phyloP scores from a whole-genome alignment of 2,329 filamentous ascomycete genomes.

The Pyricularia sp. region DNA sequence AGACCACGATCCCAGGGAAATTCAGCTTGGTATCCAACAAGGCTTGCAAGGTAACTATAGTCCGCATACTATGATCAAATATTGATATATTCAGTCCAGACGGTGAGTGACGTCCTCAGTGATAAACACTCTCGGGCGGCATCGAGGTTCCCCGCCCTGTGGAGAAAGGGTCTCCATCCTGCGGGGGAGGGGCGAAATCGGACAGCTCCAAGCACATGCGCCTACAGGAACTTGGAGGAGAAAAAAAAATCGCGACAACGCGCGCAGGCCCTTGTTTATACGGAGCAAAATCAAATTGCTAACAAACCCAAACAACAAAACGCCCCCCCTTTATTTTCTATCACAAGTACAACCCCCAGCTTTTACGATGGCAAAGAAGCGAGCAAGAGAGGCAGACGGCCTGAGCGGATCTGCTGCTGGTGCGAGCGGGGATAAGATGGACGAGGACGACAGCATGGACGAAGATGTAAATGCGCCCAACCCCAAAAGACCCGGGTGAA shows the following conservation, averaged over 20 bases:
- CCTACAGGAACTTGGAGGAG: background rate
- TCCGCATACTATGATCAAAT: background rate
- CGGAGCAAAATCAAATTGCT: background rate
- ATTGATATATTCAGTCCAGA: background rate
- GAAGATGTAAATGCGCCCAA: constrained; percentile 32
- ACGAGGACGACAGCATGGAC: constrained; percentile 39
- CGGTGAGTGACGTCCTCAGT: background rate
- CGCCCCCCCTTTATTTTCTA: background rate
- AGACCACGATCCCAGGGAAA: rapidly evolving
- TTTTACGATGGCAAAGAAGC: constrained; percentile 23
- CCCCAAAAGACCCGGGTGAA: background rate
- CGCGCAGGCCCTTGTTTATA: background rate
- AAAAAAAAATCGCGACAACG: background rate
- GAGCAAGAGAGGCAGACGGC: constrained; percentile 24
- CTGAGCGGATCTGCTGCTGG: constrained; percentile 11
- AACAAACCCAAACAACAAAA: background rate
- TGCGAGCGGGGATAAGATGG: constrained; percentile 21
- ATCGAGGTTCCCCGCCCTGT: background rate
- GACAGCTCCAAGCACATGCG: background rate
- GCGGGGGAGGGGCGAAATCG: background rate
- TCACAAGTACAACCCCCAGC: background rate
- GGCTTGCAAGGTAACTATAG: background rate
- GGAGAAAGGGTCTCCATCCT: background rate
- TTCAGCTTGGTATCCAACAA: background rate
- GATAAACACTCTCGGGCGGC: background rate